Base-by-base conservation (phyloP, 495 filamentous ascomycete species). In the Neurospora sp. region DNA sequence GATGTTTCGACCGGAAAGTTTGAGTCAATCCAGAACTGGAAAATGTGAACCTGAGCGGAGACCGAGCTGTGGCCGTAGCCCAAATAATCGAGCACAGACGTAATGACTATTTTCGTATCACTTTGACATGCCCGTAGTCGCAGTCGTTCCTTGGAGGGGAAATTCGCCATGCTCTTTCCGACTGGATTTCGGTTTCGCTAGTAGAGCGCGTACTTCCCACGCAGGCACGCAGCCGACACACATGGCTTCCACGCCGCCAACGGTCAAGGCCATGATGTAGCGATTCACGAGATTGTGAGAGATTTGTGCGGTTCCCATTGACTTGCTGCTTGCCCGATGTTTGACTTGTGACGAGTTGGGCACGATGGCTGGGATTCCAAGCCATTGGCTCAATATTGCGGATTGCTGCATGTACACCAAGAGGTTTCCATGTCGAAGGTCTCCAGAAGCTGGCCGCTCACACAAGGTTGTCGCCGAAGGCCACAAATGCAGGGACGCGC, bases 321-420 rank as follows among this genome's bases (percentile, higher is more conserved):
- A 66, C 54, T 66, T 66, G 14, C 16, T 16, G 14, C 71, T 69
- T 75, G 69, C 71, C 75, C 75, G 73, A 71, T 75, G 73, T 74
- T 73, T 74, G 73, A 72, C 73, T 77, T 74, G 75, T 72, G 71
- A 72, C 5, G 70, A 72, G 39, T 23, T 46, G 48, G 48, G 69
- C 71, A 74, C 70, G 69, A 76, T 54, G 75, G 75, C 54, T 76
- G 74, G 72, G 44, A 71, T 71, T 41, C 23, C 69, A 71, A 73
- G 69, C 59, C 69, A 77, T 77, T 77, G 75, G 75, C 54, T 69
- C 76, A 73, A 72, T 73, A 72, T 74, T 76, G 72, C 74, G 74
- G 76, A 72, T 76, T 73, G 74, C 74, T 76, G 74, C 74, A 77
- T 76, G 23, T 59, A 73, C 69, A 70, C 71, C 71, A 71, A 76